phyloP scores from a whole-genome alignment of 78 protist species.

The Dictyostelium capitatum region DNA sequence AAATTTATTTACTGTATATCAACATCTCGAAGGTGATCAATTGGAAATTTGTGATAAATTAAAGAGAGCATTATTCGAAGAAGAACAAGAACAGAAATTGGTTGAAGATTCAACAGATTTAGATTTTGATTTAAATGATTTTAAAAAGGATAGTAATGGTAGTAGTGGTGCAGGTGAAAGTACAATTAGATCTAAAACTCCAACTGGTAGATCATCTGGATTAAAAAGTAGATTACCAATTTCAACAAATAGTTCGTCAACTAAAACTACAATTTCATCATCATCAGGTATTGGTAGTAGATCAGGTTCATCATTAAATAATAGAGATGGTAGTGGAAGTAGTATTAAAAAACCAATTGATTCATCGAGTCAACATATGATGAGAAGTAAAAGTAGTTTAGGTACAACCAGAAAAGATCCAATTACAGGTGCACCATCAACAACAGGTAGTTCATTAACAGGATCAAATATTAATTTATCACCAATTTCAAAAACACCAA shows the following conservation, averaged over 20 bases:
- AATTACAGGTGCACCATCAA: not conserved
- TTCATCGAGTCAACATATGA: not conserved
- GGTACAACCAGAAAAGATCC: slow-evolving; percentile 34
- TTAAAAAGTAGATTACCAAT: slow-evolving; percentile 3
- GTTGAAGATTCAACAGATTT: slow-evolving; percentile 51
- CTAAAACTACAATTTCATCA: slow-evolving; percentile 27
- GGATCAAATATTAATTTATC: not conserved
- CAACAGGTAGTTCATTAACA: not conserved
- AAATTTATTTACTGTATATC: slow-evolving; percentile 42
- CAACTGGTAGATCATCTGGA: slow-evolving; percentile 71
- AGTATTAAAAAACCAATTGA: slow-evolving; percentile 28
- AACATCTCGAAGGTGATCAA: slow-evolving; percentile 15
- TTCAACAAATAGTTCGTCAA: not conserved
- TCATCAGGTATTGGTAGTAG: not conserved
- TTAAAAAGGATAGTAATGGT: slow-evolving; percentile 14
- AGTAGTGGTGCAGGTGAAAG: not conserved
- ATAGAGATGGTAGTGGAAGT: not conserved
- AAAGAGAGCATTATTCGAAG: slow-evolving; percentile 34
- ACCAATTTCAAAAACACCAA: not conserved
- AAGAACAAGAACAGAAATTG: slow-evolving; percentile 29
- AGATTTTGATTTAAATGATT: slow-evolving; percentile 66
- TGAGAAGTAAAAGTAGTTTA: slow-evolving; percentile 66
- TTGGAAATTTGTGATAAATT: slow-evolving; percentile 13
- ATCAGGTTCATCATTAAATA: slow-evolving; percentile 52
- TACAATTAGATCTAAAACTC: slow-evolving; percentile 47